Conservation (phyloP, 129 eudicot genomes). For the Kitagawia praeruptora region DNA sequence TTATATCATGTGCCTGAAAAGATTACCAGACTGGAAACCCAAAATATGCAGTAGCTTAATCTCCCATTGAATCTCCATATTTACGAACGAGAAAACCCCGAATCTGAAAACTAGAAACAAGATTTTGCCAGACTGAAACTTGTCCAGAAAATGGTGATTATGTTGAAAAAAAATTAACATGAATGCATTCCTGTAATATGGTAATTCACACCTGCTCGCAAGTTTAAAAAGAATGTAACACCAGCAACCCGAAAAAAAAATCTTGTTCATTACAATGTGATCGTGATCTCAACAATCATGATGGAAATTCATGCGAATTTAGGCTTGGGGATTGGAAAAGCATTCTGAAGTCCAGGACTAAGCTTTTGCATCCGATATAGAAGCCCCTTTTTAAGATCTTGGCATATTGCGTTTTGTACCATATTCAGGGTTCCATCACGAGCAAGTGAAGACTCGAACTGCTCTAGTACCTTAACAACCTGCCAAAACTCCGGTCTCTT, state of each 20-base stretch:
- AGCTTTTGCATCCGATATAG: constrained; percentile 72
- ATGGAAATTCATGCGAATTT: constrained; percentile 41
- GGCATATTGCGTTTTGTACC: constrained; percentile 42
- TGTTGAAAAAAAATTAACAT: constrained; percentile 2
- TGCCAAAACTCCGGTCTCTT: constrained; percentile 93
- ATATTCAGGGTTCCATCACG: constrained; percentile 61
- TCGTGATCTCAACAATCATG: constrained; percentile 16
- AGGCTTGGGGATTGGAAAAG: constrained; percentile 51
- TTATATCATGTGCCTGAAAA: too few species aligned
- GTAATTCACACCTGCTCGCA: constrained; percentile 20
- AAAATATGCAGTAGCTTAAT: too few species aligned
- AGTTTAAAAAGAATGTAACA: constrained; percentile 8
- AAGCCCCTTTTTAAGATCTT: constrained; percentile 73
- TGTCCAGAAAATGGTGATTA: neutral
- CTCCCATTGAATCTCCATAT: too few species aligned
- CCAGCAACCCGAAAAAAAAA: constrained; percentile 5
- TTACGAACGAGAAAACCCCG: too few species aligned
- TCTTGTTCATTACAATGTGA: constrained; percentile 29
- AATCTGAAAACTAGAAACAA: neutral
- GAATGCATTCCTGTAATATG: constrained; percentile 18
- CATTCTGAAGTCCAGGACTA: constrained; percentile 43
- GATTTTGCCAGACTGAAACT: neutral
- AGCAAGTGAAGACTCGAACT: constrained; percentile 61
- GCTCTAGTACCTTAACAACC: constrained; percentile 75
- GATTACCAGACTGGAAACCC: too few species aligned